Base-by-base conservation (phyloP, 2,329 filamentous ascomycete species). In the Xylariaceae sp. region DNA sequence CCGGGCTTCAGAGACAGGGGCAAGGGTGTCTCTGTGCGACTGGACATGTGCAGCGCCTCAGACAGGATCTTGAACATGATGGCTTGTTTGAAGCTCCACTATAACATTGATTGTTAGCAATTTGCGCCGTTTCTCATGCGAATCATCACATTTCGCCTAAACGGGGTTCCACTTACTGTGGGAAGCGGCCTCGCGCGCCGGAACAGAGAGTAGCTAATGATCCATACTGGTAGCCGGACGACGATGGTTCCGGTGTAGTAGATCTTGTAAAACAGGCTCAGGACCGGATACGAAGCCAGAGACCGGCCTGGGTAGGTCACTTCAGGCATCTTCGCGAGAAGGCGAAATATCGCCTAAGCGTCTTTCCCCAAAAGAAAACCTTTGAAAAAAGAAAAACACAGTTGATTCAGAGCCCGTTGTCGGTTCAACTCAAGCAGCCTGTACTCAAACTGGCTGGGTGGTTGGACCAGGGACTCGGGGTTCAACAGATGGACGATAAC, bases 11-110 rank as follows among this genome's bases (percentile, higher is more conserved):
- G 56, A 6, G 62, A 49, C n/a, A 66, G 62, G 44, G 60, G 52
- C 35, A 58, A 7, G 8, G 61, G 58, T 10, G 18, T 62, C 56
- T 68, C 62, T 7, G 55, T 53, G 15, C 50, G 48, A 23, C 55
- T 56, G 1, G n/a, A 9, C 34, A 64, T 42, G 47, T 53, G 44
- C 23, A 68, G 7, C 2, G 58, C 1, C 11, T 49, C 54, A 8
- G 23, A 37, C 6, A 62, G 45, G 15, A 68, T 6, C 15, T 51
- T 60, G 7, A 56, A 5, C 58, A 56, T 55, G 37, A 69, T 35
- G 7, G 62, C 55, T 56, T 68, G 66, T 47, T 48, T 58, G 17
- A 68, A 56, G 6, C 51, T 68, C 67, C 66, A 68, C 61, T 62
- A 7, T n/a, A 42, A 52, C 17, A 3, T 37, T 17, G 52, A 42